Conservation (phyloP, 257 asterid genomes). For the Rubia yunnanensis region DNA sequence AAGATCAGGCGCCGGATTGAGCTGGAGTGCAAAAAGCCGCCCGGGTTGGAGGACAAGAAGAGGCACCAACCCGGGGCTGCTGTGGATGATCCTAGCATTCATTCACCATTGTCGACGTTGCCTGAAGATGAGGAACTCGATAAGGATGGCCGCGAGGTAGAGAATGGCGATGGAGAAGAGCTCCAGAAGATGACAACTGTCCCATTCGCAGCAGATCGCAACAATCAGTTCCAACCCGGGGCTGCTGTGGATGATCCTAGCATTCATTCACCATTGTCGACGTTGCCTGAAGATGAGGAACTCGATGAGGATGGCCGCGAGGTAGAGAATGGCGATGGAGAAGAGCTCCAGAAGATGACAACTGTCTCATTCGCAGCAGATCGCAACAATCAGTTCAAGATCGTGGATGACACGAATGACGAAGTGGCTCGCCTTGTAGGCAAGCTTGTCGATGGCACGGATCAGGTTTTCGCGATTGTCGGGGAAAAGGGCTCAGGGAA, state of each 20-base stretch:
- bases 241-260: background rate
- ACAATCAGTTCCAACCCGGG: background rate
- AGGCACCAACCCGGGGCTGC: background rate
- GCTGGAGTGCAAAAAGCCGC: background rate
- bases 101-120: background rate
- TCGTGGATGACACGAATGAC: no score
- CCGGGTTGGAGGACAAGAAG: background rate
- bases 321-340: no score
- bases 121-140: background rate
- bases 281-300: background rate
- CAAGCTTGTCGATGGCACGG: background rate
- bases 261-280: background rate
- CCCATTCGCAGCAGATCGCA: slow-evolving; percentile 4
- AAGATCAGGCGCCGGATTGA: slow-evolving; percentile 5
- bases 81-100: background rate
- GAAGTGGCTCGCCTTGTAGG: background rate
- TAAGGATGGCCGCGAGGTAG: no score
- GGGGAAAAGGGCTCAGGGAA: slow-evolving; percentile 34
- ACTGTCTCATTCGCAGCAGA: background rate
- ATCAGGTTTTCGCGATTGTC: slow-evolving; percentile 15
- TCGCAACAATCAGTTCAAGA: slow-evolving; percentile 4
- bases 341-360: background rate
- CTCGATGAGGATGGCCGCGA: no score
- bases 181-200: background rate
- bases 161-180: background rate